These are phyloP conservation scores for Boletus rubropictus DNA, from an alignment of 768 basidiomycete species.

Conservation along the genomic window DNA sequence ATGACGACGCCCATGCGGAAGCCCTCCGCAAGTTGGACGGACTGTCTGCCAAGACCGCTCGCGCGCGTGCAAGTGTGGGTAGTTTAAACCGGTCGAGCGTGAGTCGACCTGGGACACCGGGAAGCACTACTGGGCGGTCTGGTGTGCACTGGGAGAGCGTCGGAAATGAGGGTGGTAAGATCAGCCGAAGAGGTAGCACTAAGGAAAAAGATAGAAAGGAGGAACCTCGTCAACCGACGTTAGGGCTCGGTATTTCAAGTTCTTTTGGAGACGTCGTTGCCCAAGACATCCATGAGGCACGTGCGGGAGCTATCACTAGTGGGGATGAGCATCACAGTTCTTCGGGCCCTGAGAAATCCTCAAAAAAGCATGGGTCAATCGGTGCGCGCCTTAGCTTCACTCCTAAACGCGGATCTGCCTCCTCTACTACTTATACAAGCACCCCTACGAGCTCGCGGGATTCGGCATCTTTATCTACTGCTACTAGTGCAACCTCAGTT, in stretches of 20 bases:
- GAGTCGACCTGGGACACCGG: conserved; percentile 73
- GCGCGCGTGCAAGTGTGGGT: conserved; percentile 70
- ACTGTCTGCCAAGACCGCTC: conserved; percentile 66
- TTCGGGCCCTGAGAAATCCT: conserved; percentile 52
- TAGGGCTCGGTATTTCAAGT: conserved; percentile 34
- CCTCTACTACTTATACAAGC: conserved; percentile 80
- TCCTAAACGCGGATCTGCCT: conserved; percentile 84
- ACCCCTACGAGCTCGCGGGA: conserved; percentile 83
- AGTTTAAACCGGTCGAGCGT: conserved; percentile 62
- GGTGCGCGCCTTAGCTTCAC: conserved; percentile 68
- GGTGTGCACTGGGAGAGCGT: conserved; percentile 75
- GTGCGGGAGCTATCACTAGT: conserved; percentile 40
- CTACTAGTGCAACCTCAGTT: conserved; percentile 72
- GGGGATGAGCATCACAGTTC: conserved; percentile 53
- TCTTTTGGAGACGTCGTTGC: conserved; percentile 29
- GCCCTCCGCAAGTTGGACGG: conserved; percentile 92
- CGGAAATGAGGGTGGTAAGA: conserved; percentile 33
- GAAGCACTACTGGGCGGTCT: conserved; percentile 43
- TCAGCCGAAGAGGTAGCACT: conserved; percentile 34
- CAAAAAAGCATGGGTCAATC: conserved; percentile 55
- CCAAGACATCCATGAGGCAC: conserved; percentile 39
- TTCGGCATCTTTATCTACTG: conserved; percentile 74
- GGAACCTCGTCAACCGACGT: conserved; percentile 21
- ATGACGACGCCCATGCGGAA: conserved; percentile 85
- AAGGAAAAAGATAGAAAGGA: conserved; percentile 45